These are phyloP conservation scores for Tylopilus rubrobrunneus DNA, from an alignment of 768 basidiomycete genomes.

Conservation along the genomic window DNA sequence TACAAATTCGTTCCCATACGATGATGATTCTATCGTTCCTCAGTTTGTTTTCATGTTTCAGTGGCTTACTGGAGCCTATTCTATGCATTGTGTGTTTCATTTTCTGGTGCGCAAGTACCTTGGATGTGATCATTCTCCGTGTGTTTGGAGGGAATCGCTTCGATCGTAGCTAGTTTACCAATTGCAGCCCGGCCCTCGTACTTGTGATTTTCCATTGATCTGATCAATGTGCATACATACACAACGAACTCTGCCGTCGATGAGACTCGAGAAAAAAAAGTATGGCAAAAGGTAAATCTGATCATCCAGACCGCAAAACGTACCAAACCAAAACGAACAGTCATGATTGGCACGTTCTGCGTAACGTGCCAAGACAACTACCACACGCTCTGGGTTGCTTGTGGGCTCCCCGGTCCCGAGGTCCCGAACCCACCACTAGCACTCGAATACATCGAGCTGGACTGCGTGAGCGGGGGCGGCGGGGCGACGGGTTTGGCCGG, in stretches of 20 bases:
- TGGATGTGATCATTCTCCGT: too few species aligned
- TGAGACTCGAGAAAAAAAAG: background rate
- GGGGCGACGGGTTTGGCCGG: conserved; percentile 29
- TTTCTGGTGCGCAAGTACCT: too few species aligned
- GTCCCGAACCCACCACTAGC: conserved; percentile 18
- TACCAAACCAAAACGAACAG: background rate
- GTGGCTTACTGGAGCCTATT: too few species aligned
- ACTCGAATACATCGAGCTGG: conserved; percentile 33
- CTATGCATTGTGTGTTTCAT: too few species aligned
- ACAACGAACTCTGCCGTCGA: background rate
- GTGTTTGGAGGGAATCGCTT: too few species aligned
- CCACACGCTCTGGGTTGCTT: conserved; percentile 26
- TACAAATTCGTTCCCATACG: too few species aligned
- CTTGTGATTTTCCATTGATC: background rate
- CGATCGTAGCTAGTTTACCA: too few species aligned
- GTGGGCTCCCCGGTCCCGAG: conserved; percentile 26
- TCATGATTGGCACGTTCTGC: background rate
- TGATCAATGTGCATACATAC: background rate
- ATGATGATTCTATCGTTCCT: too few species aligned
- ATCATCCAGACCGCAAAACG: background rate
- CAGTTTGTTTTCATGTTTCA: too few species aligned
- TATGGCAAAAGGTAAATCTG: background rate
- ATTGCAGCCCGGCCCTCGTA: too few species aligned
- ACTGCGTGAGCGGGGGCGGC: conserved; percentile 19
- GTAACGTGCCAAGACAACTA: conserved; percentile 3